Conservation (phyloP, 225 moss, liverwort and hornwort species). For the Climacium dendroides region DNA sequence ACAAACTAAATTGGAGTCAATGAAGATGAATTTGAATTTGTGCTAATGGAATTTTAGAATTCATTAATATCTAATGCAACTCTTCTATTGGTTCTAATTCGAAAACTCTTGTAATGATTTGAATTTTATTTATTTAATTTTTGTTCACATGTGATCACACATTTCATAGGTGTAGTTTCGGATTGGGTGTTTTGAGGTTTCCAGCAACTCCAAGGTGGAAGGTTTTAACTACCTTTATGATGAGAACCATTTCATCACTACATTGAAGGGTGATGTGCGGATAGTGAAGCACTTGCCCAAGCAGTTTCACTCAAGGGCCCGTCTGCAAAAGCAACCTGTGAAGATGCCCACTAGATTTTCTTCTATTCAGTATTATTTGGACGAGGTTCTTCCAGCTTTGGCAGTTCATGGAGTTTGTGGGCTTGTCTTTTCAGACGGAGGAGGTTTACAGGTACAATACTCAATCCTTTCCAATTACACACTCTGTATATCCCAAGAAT, state of each 20-base stretch:
- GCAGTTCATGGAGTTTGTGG: constrained; percentile 22
- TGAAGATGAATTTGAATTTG: background rate
- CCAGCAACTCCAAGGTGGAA: constrained; percentile 20
- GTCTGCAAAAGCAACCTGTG: background rate
- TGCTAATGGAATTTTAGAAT: background rate
- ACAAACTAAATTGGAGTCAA: background rate
- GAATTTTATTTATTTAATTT: background rate
- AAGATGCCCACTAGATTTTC: constrained; percentile 4
- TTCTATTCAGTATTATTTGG: constrained; percentile 10
- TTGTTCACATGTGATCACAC: background rate
- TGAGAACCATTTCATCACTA: constrained; percentile 22
- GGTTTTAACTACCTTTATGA: constrained; percentile 33
- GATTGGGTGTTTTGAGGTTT: background rate
- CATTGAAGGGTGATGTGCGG: constrained; percentile 27
- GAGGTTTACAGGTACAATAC: constrained; percentile 21
- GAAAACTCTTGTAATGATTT: background rate
- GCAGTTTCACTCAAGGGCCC: background rate
- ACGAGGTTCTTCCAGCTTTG: constrained; percentile 24
- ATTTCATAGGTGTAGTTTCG: background rate
- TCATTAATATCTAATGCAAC: background rate
- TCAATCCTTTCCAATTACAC: background rate
- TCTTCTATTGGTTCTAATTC: background rate
- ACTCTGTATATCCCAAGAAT: background rate
- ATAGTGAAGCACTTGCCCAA: constrained; percentile 28
- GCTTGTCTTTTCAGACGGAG: constrained; percentile 28